Conservation (phyloP, 2,329 filamentous ascomycete species). For the Cladophialophora carrionii region DNA sequence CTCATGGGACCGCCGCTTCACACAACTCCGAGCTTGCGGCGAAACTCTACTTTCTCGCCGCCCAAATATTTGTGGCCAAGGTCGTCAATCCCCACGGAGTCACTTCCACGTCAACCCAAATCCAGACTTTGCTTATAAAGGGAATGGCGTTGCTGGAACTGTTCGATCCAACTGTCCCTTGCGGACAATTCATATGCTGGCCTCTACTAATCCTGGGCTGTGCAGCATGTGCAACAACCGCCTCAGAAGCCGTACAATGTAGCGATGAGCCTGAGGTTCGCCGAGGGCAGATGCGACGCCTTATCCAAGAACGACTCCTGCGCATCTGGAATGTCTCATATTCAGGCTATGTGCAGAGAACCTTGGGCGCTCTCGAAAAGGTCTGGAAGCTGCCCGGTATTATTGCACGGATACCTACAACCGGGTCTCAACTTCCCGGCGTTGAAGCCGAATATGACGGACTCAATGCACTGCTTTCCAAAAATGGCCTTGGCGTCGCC, state of each 20-base stretch:
- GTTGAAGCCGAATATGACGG: conserved; percentile 25
- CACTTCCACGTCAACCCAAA: conserved; percentile 17
- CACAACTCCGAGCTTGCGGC: conserved; percentile 26
- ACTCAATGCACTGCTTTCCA: conserved; percentile 27
- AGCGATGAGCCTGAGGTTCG: neutral
- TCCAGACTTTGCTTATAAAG: conserved; percentile 15
- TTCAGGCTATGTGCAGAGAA: conserved; percentile 31
- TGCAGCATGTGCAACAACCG: conserved; percentile 24
- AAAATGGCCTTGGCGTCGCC: conserved; percentile 23
- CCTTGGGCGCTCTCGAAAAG: conserved; percentile 20
- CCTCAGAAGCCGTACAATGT: conserved; percentile 1
- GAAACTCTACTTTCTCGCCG: conserved; percentile 29
- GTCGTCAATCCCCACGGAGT: conserved; percentile 22
- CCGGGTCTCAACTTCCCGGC: neutral
- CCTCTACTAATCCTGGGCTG: conserved; percentile 32
- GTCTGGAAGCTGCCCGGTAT: conserved; percentile 30
- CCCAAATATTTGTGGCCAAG: conserved; percentile 28
- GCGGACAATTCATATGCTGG: conserved; percentile 34
- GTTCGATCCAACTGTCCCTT: conserved; percentile 24
- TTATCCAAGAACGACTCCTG: conserved; percentile 26
- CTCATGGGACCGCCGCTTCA: neutral
- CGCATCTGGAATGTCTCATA: conserved; percentile 33
- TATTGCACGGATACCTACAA: neutral
- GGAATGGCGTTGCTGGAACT: conserved; percentile 18
- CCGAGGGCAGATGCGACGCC: conserved; percentile 18